Conservation (phyloP, 805 yeast species). For the Nakazawaea populi region DNA sequence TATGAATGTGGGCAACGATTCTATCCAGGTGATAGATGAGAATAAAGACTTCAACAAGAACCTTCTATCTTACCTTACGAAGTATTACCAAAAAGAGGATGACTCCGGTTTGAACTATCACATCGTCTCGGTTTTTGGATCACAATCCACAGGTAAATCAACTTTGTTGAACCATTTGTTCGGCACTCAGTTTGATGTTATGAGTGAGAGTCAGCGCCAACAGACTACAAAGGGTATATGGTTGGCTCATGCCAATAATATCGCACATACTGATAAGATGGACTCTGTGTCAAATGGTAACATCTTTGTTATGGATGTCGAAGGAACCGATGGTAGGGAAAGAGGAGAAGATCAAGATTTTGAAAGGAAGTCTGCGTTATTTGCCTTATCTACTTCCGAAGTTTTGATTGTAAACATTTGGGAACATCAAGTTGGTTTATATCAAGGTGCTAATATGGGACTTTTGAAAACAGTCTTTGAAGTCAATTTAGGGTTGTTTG, state of each 20-base stretch:
- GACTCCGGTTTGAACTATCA: constrained; percentile 72
- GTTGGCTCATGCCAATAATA: constrained; percentile 53
- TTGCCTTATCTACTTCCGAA: constrained; percentile 90
- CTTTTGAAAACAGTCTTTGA: constrained; percentile 92
- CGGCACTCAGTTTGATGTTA: constrained; percentile 84
- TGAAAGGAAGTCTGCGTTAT: constrained; percentile 92
- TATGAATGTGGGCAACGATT: constrained; percentile 15
- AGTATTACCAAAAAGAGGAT: constrained; percentile 18
- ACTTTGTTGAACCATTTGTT: constrained; percentile 83
- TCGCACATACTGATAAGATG: constrained; percentile 21
- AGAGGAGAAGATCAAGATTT: constrained; percentile 98
- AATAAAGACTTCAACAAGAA: constrained; percentile 43
- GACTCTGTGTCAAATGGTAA: constrained; percentile 17
- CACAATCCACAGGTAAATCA: constrained; percentile 95
- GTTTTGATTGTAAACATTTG: constrained; percentile 87
- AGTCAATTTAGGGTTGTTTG: constrained; percentile 84
- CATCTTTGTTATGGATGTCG: constrained; percentile 90
- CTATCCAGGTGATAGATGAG: constrained; percentile 62
- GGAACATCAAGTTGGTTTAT: constrained; percentile 96
- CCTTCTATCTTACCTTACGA: constrained; percentile 24
- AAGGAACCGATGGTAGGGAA: constrained; percentile 97
- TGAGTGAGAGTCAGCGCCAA: constrained; percentile 81
- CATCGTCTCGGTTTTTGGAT: constrained; percentile 92
- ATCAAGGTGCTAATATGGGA: constrained; percentile 98
- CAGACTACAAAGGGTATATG: constrained; percentile 89